Base-by-base conservation (phyloP, 2,329 filamentous ascomycete species). In the Grosmannia huntii region DNA sequence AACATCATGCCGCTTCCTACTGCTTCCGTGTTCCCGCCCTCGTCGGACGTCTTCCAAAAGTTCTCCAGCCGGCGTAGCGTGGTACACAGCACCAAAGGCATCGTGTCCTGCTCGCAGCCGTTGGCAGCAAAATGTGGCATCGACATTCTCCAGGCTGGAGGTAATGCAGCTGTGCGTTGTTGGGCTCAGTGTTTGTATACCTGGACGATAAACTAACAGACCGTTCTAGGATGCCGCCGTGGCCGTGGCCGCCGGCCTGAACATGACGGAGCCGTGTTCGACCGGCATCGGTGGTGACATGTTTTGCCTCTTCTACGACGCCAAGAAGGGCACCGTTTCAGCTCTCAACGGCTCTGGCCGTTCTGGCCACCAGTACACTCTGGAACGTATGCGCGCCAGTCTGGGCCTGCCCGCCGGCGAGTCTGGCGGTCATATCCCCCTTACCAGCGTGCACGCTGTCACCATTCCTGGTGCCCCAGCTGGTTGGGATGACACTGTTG, bases 251-350 rank as follows among this genome's bases (percentile, higher is more conserved):
- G 94, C 94, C 36, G 90, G 85, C 5, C 77, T 99, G 59, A 97
- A 96, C 72, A 82, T 97, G 68, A 96, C 92, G 0, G 94, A 99
- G 69, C 94, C 94, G 9, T 84, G 85, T 60, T 94, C 88, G 6
- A 97, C 94, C 0, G 94, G 94, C 48, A 96, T 99, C 60, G 94
- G 94, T 59, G 94, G 94, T 62, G 94, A 99, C 73, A 90, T 96
- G 84, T 99, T 97, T 74, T 91, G 91, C 70, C 82, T 97, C 41
- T 96, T 83, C 77, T 97, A 92, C 75, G 82, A 95, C 68, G 89
- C 90, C 49, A 81, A 86, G 65, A 89, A 85, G 0, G 87, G 87
- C 68, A 87, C 87, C 62, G 86, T 97, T 10, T 86, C 84, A 57
- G 89, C 90, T 11, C 75, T 97, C 71, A 99, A 99, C 71, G 94